phyloP scores from a whole-genome alignment of 495 filamentous ascomycete species.

The Penicillium canescens region DNA sequence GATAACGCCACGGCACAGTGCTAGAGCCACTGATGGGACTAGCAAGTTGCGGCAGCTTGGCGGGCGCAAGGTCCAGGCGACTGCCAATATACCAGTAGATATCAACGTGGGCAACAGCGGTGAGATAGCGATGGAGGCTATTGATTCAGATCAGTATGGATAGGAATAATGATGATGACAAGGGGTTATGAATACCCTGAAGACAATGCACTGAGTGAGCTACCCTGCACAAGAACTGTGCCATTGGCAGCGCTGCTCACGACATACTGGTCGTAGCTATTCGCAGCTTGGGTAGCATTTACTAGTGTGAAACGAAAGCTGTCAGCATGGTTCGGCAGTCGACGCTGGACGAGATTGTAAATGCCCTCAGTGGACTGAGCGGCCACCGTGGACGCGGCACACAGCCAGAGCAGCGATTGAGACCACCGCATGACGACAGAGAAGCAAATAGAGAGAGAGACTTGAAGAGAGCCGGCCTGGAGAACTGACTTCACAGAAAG shows the following conservation, averaged over 20 bases:
- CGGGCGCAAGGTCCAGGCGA: slow-evolving; percentile 19
- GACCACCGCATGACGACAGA: slow-evolving; percentile 13
- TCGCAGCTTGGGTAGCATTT: slow-evolving; percentile 13
- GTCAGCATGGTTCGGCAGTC: slow-evolving; percentile 44
- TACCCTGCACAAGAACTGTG: slow-evolving; percentile 46
- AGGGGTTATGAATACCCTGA: slow-evolving; percentile 31
- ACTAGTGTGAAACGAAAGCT: slow-evolving; percentile 40
- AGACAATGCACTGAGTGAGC: slow-evolving; percentile 44
- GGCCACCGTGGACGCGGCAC: slow-evolving; percentile 9
- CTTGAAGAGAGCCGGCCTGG: background rate
- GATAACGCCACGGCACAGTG: slow-evolving; percentile 53
- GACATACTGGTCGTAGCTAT: slow-evolving; percentile 42
- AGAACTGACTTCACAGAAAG: no score
- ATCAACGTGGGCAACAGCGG: slow-evolving; percentile 46
- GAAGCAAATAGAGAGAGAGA: background rate
- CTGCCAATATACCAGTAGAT: slow-evolving; percentile 51
- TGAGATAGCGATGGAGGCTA: slow-evolving; percentile 52
- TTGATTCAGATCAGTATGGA: background rate
- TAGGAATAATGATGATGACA: background rate
- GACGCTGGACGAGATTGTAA: slow-evolving; percentile 44
- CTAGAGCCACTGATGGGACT: slow-evolving; percentile 21
- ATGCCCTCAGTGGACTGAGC: slow-evolving; percentile 41
- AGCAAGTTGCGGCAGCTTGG: slow-evolving; percentile 13
- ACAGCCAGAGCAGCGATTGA: slow-evolving; percentile 9
- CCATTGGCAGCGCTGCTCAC: slow-evolving; percentile 38